A percentile compares a stretch with the other conserved stretches of the same genome.
phyloP scores from a whole-genome alignment of 202 grass and related monocot genomes.

The Miscanthus sacchariflorus region DNA sequence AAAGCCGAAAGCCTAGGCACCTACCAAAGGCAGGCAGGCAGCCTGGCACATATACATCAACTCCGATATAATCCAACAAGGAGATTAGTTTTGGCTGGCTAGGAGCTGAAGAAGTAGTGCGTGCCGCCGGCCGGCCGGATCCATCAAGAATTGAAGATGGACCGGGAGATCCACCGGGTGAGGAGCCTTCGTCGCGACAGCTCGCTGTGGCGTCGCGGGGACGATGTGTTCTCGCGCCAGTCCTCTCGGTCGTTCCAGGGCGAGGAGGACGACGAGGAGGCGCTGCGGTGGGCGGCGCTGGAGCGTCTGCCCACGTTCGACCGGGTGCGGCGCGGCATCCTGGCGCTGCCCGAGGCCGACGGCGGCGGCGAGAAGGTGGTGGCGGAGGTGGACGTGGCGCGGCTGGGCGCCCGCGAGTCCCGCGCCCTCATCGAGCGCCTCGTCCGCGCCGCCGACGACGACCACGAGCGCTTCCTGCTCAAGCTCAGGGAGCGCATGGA shows the following conservation, averaged over 20 bases:
- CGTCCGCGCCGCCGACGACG: conserved; percentile 73
- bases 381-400: conserved; percentile 73
- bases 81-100: conserved; percentile 5
- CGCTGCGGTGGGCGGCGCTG: conserved; percentile 89
- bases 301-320: conserved; percentile 92
- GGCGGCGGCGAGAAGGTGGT: conserved; percentile 40
- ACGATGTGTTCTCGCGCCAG: conserved; percentile 74
- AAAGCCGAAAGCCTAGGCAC: neutral
- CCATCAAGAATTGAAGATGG: conserved; percentile 15
- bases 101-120: neutral
- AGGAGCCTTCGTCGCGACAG: conserved; percentile 57
- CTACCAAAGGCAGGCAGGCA: neutral
- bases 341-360: conserved; percentile 34
- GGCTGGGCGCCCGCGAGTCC: conserved; percentile 62
- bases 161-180: conserved; percentile 65
- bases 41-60: no score
- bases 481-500: conserved; percentile 95
- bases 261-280: conserved; percentile 95
- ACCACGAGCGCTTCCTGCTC: conserved; percentile 85
- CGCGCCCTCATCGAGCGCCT: conserved; percentile 79
- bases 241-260: conserved; percentile 62
- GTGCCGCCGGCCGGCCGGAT: no score
- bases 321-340: conserved; percentile 67
- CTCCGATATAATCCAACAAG: neutral
- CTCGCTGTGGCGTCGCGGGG: conserved; percentile 67